A percentile compares a stretch with the other conserved stretches of the same genome.
Conservation (phyloP, 352 stramenopile genomes). For the Phytophthora podocarpi region DNA sequence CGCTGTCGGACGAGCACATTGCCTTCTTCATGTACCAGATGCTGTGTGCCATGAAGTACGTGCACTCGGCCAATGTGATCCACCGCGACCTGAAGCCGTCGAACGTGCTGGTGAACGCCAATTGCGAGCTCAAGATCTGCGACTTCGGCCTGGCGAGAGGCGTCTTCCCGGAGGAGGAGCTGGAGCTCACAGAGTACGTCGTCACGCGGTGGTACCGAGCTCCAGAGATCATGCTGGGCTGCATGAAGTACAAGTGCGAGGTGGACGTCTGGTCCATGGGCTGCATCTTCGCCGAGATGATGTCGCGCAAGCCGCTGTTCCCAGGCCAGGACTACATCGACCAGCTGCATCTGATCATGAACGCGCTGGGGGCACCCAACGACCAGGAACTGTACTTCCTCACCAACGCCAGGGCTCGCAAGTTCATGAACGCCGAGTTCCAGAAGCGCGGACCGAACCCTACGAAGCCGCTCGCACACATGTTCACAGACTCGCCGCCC, state of each 20-base stretch:
- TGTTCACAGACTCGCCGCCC: slow-evolving; percentile 73
- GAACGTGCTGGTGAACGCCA: slow-evolving; percentile 97
- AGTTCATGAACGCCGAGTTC: slow-evolving; percentile 87
- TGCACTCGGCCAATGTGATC: slow-evolving; percentile 94
- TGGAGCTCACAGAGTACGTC: slow-evolving; percentile 87
- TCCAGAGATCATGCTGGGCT: slow-evolving; percentile 84
- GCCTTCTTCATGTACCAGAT: slow-evolving; percentile 93
- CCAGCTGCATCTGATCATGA: slow-evolving; percentile 97
- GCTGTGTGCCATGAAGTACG: slow-evolving; percentile 92
- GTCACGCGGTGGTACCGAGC: too few relatives aligned
- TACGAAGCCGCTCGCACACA: slow-evolving; percentile 65
- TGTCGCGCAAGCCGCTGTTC: slow-evolving; percentile 97
- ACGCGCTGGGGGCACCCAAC: slow-evolving; percentile 94
- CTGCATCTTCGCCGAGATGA: slow-evolving; percentile 99
- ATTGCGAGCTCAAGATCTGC: slow-evolving; percentile 91
- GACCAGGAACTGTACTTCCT: slow-evolving; percentile 97
- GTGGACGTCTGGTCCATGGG: slow-evolving; percentile 97
- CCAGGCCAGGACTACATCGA: slow-evolving; percentile 95
- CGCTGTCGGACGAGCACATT: slow-evolving; percentile 85
- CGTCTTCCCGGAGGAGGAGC: slow-evolving; percentile 83
- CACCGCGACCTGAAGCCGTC: slow-evolving; percentile 97
- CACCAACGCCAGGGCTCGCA: slow-evolving; percentile 88
- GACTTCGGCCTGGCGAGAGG: slow-evolving; percentile 88
- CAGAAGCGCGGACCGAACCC: slow-evolving; percentile 70
- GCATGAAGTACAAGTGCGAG: slow-evolving; percentile 87